These are phyloP conservation scores for Rhizopogon vesiculosus DNA, from an alignment of 768 basidiomycete species.

Conservation along the genomic window DNA sequence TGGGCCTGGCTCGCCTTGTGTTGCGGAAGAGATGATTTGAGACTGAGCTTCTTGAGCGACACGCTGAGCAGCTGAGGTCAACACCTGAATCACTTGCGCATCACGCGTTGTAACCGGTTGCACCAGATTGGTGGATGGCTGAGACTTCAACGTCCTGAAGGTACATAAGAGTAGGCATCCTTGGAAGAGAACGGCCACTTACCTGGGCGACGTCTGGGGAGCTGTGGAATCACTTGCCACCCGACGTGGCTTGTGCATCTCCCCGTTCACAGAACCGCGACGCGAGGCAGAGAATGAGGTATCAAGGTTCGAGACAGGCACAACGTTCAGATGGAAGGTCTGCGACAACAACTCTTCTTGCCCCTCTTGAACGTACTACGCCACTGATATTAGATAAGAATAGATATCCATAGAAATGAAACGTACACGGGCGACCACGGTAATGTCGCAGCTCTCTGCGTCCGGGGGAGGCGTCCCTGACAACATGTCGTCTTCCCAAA, in stretches of 20 bases:
- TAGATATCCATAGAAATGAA: conserved; percentile 1
- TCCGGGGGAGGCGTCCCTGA: conserved; percentile 77
- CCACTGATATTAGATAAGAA: conserved; percentile 13
- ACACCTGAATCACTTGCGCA: conserved; percentile 71
- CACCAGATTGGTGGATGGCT: conserved; percentile 23
- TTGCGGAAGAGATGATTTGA: conserved; percentile 50
- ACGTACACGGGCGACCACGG: conserved; percentile 70
- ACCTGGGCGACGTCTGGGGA: conserved; percentile 30
- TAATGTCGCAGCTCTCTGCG: conserved; percentile 71
- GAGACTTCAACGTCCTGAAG: conserved; percentile 27
- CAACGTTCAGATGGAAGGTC: conserved; percentile 68
- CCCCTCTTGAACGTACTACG: conserved; percentile 67
- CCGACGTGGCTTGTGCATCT: conserved; percentile 36
- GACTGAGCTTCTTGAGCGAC: conserved; percentile 72
- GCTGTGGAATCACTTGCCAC: conserved; percentile 35
- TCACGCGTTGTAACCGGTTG: conserved; percentile 43
- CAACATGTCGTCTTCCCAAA: conserved; percentile 81
- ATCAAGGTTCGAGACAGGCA: conserved; percentile 55
- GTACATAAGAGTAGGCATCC: conserved; percentile 5
- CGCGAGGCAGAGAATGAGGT: conserved; percentile 38
- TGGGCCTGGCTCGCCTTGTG: conserved; percentile 38
- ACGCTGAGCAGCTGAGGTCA: conserved; percentile 73
- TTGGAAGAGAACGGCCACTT: conserved; percentile 2
- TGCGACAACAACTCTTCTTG: conserved; percentile 65
- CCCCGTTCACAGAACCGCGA: conserved; percentile 44